A percentile compares a stretch with the other conserved stretches of the same genome.
Evolutionary conservation across 805 yeast species (phyloP).

Genomic region (Martiniozyma abietophila): DNA sequence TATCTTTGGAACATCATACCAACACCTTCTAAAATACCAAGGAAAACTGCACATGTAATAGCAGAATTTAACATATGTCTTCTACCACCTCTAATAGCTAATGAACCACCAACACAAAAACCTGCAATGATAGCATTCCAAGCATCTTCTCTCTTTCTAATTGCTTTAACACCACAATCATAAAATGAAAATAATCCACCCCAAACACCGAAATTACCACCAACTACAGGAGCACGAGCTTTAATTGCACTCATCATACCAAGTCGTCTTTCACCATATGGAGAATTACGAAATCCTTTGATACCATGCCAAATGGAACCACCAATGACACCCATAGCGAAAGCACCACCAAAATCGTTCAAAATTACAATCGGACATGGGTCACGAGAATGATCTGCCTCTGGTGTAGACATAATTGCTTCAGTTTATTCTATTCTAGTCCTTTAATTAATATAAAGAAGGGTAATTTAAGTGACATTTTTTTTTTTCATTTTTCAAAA

Average conservation of each 20-base stretch:
- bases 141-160: constrained; percentile 96
- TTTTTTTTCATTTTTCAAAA: neutral
- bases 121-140: constrained; percentile 98
- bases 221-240: constrained; percentile 96
- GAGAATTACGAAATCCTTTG: constrained; percentile 97
- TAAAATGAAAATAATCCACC: constrained; percentile 95
- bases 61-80: constrained; percentile 94
- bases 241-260: constrained; percentile 88
- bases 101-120: constrained; percentile 94
- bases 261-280: constrained; percentile 86
- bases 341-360: constrained; percentile 98
- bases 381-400: constrained; percentile 95
- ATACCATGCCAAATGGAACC: constrained; percentile 99
- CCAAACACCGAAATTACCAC: constrained; percentile 99
- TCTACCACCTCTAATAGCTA: constrained; percentile 99
- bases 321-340: constrained; percentile 98
- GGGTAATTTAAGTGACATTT: too few species aligned
- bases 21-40: constrained; percentile 97
- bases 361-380: constrained; percentile 97
- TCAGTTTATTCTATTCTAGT: neutral
- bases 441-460: neutral
- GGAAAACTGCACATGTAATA: constrained; percentile 91
- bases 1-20: constrained; percentile 92
- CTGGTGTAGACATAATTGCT: constrained; percentile 44
- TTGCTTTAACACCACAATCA: constrained; percentile 91